Evolutionary conservation across 2,329 filamentous ascomycete species (phyloP).

Genomic region (Lasiodiplodia citricola): DNA sequence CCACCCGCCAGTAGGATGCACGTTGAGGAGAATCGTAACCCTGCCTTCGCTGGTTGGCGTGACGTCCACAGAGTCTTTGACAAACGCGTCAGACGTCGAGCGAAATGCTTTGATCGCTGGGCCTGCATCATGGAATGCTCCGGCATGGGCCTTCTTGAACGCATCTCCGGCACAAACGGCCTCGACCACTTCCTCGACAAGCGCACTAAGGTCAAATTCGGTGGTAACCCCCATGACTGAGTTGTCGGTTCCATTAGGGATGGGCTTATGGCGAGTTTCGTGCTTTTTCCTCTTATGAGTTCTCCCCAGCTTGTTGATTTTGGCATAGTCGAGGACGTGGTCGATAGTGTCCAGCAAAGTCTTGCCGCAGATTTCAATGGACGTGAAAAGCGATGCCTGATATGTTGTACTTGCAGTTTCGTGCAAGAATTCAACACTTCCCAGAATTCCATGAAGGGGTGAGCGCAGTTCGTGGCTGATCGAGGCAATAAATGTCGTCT

Average conservation of each 20-base stretch:
- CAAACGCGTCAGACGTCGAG: constrained; percentile 24
- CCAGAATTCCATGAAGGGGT: constrained; percentile 25
- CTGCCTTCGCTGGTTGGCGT: background rate
- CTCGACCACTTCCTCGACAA: constrained; percentile 27
- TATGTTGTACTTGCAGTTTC: constrained; percentile 28
- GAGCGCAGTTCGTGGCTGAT: constrained; percentile 45
- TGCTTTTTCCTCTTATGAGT: constrained; percentile 29
- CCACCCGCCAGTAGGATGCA: constrained; percentile 22
- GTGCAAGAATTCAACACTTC: constrained; percentile 28
- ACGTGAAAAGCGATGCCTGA: constrained; percentile 19
- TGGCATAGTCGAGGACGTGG: constrained; percentile 39
- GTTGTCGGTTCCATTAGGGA: constrained; percentile 19
- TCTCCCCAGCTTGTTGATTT: constrained; percentile 43
- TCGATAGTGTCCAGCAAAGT: constrained; percentile 51
- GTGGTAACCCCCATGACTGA: constrained; percentile 26
- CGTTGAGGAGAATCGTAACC: constrained; percentile 24
- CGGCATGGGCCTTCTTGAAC: constrained; percentile 26
- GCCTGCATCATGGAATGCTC: constrained; percentile 20
- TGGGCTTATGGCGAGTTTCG: background rate
- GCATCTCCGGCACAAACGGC: constrained; percentile 27
- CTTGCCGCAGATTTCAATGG: constrained; percentile 47
- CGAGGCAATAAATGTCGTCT: constrained; percentile 49
- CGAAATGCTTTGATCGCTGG: constrained; percentile 15
- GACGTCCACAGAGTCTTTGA: constrained; percentile 22
- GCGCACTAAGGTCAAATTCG: constrained; percentile 24